Evolutionary conservation across 768 basidiomycete genomes (phyloP).

Genomic region (Podaxis mareebaensis): DNA sequence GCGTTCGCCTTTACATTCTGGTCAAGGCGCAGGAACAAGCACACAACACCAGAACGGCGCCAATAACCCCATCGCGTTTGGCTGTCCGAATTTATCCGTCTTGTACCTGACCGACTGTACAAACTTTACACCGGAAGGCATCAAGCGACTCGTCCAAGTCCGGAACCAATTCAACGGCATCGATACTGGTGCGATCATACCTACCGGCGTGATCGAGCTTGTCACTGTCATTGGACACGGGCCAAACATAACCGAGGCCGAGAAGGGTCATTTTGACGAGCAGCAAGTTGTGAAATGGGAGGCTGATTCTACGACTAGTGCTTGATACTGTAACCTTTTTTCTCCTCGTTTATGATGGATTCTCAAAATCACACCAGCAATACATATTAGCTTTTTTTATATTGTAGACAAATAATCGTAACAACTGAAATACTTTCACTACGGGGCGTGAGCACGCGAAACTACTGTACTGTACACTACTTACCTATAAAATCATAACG

Average conservation of each 20-base stretch:
- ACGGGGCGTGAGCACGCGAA: not conserved
- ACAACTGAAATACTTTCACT: not conserved
- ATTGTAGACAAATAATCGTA: not conserved
- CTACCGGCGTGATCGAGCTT: not conserved
- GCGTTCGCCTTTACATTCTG: not conserved
- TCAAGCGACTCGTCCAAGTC: not conserved
- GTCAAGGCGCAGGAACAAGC: not conserved
- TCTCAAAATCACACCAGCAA: not conserved
- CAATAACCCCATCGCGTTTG: not conserved
- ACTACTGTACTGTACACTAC: not conserved
- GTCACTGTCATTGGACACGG: not conserved
- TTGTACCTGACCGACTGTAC: slow-evolving; percentile 3
- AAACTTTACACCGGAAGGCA: not conserved
- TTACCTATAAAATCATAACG: not conserved
- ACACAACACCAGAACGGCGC: not conserved
- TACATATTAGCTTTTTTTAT: not conserved
- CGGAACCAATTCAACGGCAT: not conserved
- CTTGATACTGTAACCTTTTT: not conserved
- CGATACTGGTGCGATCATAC: not conserved
- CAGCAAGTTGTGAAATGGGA: not conserved
- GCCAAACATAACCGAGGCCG: not conserved
- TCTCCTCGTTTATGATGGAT: not conserved
- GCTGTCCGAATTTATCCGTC: not conserved
- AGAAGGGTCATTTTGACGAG: not conserved
- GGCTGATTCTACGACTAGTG: not conserved